Conservation (phyloP, 352 stramenopile genomes). For the Phytophthora citrophthora region DNA sequence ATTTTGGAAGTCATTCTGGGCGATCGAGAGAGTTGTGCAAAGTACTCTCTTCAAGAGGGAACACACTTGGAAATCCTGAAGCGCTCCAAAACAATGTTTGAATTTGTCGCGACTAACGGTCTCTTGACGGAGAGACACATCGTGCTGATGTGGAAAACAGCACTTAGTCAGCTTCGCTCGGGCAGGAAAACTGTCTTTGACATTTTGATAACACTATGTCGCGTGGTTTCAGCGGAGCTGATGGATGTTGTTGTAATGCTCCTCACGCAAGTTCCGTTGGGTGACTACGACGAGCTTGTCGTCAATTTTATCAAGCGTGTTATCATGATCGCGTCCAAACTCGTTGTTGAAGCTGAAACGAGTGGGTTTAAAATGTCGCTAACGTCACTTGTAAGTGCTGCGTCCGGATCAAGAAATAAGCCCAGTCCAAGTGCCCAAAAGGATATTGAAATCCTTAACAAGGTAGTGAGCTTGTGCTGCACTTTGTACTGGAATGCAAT, state of each 20-base stretch:
- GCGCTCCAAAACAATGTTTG: slow-evolving; percentile 71
- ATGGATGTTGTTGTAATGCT: slow-evolving; percentile 80
- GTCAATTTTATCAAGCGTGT: slow-evolving; percentile 83
- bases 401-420: slow-evolving; percentile 56
- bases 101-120: slow-evolving; percentile 63
- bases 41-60: slow-evolving; percentile 78
- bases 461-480: slow-evolving; percentile 73
- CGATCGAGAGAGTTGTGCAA: slow-evolving; percentile 63
- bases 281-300: slow-evolving; percentile 80
- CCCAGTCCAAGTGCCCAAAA: slow-evolving; percentile 59
- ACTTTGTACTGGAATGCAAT: slow-evolving; percentile 85
- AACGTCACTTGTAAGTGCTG: slow-evolving; percentile 64
- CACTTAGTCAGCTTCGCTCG: slow-evolving; percentile 68
- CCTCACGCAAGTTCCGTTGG: slow-evolving; percentile 71
- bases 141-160: slow-evolving; percentile 78
- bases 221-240: slow-evolving; percentile 71
- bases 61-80: slow-evolving; percentile 87
- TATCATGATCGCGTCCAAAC: slow-evolving; percentile 75
- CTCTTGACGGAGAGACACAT: slow-evolving; percentile 74
- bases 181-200: slow-evolving; percentile 77
- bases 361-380: slow-evolving; percentile 75
- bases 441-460: slow-evolving; percentile 75
- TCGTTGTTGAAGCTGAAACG: slow-evolving; percentile 71
- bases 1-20: slow-evolving; percentile 86
- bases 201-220: slow-evolving; percentile 71